These are phyloP conservation scores for Hemileia vastatrix DNA, from an alignment of 1,284 basidiomycete genomes.

Conservation along the genomic window DNA sequence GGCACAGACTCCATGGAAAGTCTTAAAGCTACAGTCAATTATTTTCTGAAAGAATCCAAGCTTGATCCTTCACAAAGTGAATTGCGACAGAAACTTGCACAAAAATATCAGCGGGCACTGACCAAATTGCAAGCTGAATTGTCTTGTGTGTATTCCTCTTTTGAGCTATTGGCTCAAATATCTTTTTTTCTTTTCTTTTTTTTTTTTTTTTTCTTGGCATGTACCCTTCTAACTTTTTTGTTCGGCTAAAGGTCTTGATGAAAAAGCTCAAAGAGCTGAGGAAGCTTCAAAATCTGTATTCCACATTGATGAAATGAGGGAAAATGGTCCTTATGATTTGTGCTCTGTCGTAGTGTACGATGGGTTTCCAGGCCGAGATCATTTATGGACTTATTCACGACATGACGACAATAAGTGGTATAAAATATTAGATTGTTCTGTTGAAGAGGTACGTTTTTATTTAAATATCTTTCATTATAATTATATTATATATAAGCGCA, in stretches of 20 bases:
- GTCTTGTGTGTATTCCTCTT: constrained; percentile 3
- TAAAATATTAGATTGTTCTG: constrained; percentile 12
- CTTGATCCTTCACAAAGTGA: background rate
- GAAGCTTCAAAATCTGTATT: constrained; percentile 20
- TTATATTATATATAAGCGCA: too few relatives aligned
- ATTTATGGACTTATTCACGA: constrained; percentile 22
- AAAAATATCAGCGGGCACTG: constrained; percentile 7
- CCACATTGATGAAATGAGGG: constrained; percentile 18
- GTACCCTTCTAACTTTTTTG: background rate
- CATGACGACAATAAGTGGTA: constrained; percentile 20
- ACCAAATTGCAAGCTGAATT: constrained; percentile 19
- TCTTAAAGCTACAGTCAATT: constrained; percentile 17
- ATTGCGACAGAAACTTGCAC: constrained; percentile 11
- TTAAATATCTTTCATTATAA: background rate
- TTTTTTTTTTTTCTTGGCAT: background rate
- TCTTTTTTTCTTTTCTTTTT: background rate
- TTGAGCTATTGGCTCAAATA: background rate
- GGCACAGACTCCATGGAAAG: constrained; percentile 18
- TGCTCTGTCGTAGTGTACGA: constrained; percentile 18
- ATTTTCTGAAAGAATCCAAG: constrained; percentile 12
- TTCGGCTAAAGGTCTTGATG: constrained; percentile 5
- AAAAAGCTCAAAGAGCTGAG: constrained; percentile 13
- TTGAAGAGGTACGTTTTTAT: constrained; percentile 4
- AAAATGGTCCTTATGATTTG: constrained; percentile 17
- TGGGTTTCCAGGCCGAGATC: constrained; percentile 22